phyloP scores from a whole-genome alignment of 345 rosid species.

The Moricandia arvensis region DNA sequence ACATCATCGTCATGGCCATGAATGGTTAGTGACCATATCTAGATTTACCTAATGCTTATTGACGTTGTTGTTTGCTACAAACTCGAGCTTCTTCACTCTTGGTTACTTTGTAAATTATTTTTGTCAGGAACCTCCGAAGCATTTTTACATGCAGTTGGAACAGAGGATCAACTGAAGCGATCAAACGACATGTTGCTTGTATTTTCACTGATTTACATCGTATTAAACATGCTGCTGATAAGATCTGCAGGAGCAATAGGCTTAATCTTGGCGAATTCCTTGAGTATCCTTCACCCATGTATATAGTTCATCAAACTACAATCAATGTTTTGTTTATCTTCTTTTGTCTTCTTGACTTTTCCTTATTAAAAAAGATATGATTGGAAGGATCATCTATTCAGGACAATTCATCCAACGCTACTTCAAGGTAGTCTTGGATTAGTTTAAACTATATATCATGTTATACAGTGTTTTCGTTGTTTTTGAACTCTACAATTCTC shows the following conservation, averaged over 20 bases:
- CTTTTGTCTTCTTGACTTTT: slow-evolving; percentile 47
- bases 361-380: slow-evolving; percentile 56
- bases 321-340: not conserved
- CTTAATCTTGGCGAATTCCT: slow-evolving; percentile 80
- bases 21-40: slow-evolving; percentile 52
- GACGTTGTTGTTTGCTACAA: not conserved
- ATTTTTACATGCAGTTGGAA: slow-evolving; percentile 88
- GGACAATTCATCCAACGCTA: slow-evolving; percentile 62
- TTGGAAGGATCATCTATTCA: slow-evolving; percentile 70
- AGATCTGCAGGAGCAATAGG: slow-evolving; percentile 81
- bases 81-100: not conserved
- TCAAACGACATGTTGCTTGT: slow-evolving; percentile 76
- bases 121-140: slow-evolving; percentile 92
- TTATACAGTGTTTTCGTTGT: not conserved
- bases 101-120: not conserved
- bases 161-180: slow-evolving; percentile 70
- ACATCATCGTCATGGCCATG: slow-evolving; percentile 76
- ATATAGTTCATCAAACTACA: not conserved
- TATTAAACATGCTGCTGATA: slow-evolving; percentile 62
- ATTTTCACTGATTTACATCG: slow-evolving; percentile 64
- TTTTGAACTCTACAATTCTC: not conserved
- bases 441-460: slow-evolving; percentile 6
- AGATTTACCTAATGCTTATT: not conserved
- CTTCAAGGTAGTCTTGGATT: slow-evolving; percentile 58
- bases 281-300: slow-evolving; percentile 63